phyloP scores from a whole-genome alignment of 257 asterid species.

The Nicotiana tabacum region DNA sequence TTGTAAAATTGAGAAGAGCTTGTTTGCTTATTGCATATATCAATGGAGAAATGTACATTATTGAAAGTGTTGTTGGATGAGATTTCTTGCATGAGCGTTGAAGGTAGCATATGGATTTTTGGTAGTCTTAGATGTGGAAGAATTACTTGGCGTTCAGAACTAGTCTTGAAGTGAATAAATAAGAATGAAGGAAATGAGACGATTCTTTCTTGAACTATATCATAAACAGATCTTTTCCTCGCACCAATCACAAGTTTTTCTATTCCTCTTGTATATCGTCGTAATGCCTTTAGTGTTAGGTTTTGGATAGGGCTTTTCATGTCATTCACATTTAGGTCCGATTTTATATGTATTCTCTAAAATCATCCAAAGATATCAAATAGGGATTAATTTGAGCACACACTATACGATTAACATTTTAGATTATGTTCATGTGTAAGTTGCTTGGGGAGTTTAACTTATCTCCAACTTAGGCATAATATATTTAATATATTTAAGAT shows the following conservation, averaged over 20 bases:
- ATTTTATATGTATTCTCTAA: too few species aligned
- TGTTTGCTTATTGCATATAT: background rate
- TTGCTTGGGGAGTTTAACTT: background rate
- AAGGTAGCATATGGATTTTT: background rate
- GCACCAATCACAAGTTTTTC: too few species aligned
- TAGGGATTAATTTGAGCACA: too few species aligned
- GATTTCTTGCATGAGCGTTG: background rate
- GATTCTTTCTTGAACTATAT: too few species aligned
- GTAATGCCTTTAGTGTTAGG: too few species aligned
- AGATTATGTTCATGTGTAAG: background rate
- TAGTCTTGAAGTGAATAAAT: too few species aligned
- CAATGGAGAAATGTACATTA: background rate
- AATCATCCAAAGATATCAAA: too few species aligned
- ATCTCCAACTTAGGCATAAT: background rate
- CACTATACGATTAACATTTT: background rate
- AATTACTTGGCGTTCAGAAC: background rate
- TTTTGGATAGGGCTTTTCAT: too few species aligned
- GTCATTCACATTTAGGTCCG: too few species aligned
- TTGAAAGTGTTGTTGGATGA: background rate
- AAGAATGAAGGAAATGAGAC: too few species aligned
- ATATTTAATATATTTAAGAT: background rate
- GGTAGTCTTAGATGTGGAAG: background rate
- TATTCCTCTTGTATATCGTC: too few species aligned
- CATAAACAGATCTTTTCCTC: too few species aligned
- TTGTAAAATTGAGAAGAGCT: background rate